Conservation (phyloP, 352 stramenopile species). For the Phytophthora lateralis region DNA sequence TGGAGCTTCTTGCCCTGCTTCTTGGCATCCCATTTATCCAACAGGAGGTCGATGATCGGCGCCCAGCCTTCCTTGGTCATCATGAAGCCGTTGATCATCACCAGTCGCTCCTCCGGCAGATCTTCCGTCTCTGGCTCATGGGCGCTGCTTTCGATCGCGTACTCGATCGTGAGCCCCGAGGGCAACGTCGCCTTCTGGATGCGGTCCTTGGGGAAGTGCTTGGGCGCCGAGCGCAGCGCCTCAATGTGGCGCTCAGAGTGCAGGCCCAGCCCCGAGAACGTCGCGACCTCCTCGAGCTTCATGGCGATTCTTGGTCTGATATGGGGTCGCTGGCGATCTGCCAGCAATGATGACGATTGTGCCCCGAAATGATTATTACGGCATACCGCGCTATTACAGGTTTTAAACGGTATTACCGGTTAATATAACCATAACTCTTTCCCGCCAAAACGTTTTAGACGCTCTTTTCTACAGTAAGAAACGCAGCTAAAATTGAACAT, state of each 20-base stretch:
- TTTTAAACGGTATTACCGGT: no score
- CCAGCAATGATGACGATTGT: background rate
- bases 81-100: constrained; percentile 52
- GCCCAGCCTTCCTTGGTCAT: constrained; percentile 53
- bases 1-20: constrained; percentile 26
- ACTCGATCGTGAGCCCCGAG: constrained; percentile 42
- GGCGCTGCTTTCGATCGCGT: constrained; percentile 25
- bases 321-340: background rate
- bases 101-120: constrained; percentile 39
- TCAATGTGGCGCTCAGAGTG: constrained; percentile 37
- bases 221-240: constrained; percentile 38
- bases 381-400: no score
- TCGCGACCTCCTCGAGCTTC: constrained; percentile 28
- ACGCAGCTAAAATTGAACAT: constrained; percentile 25
- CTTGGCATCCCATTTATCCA: constrained; percentile 38
- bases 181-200: constrained; percentile 25
- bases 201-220: constrained; percentile 35
- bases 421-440: background rate
- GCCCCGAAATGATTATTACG: background rate
- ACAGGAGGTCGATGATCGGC: constrained; percentile 39
- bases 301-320: constrained; percentile 7
- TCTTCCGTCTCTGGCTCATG: constrained; percentile 18
- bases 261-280: constrained; percentile 27
- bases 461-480: no score
- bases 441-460: background rate